Evolutionary conservation across 2,329 filamentous ascomycete genomes (phyloP).

Genomic region (Akanthomyces dipterigenus): DNA sequence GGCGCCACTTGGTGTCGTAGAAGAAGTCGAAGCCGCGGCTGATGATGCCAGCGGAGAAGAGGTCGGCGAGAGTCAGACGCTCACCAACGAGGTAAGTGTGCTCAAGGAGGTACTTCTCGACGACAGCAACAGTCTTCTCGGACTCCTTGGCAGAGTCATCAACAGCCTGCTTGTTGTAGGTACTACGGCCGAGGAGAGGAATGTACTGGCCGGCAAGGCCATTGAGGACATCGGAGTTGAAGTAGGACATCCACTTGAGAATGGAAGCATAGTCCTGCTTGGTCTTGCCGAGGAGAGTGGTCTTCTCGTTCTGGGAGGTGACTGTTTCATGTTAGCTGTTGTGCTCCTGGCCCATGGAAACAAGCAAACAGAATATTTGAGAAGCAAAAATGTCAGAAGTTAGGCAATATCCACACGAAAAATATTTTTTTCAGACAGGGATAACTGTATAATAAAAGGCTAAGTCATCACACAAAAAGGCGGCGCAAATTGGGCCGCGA

Average conservation of each 20-base stretch:
- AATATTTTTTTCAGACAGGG: slow-evolving; percentile 83
- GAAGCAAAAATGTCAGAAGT: slow-evolving; percentile 57
- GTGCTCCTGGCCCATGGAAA: slow-evolving; percentile 23
- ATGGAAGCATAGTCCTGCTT: slow-evolving; percentile 99
- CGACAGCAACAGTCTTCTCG: slow-evolving; percentile 59
- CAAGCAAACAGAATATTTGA: slow-evolving; percentile 20
- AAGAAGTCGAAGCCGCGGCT: slow-evolving; percentile 88
- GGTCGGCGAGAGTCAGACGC: slow-evolving; percentile 91
- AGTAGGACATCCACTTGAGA: slow-evolving; percentile 95
- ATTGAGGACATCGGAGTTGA: slow-evolving; percentile 79
- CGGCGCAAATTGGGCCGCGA: slow-evolving; percentile 6
- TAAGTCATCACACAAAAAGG: slow-evolving; percentile 56
- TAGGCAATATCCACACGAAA: slow-evolving; percentile 82
- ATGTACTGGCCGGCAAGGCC: slow-evolving; percentile 74
- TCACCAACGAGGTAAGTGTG: slow-evolving; percentile 98
- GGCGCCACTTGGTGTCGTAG: slow-evolving; percentile 86
- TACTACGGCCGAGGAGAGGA: slow-evolving; percentile 71
- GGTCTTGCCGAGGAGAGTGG: slow-evolving; percentile 96
- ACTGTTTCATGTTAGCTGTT: slow-evolving; percentile 51
- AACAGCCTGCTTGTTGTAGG: slow-evolving; percentile 97
- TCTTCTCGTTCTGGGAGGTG: slow-evolving; percentile 99
- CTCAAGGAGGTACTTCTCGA: slow-evolving; percentile 82
- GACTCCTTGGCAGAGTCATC: slow-evolving; percentile 70
- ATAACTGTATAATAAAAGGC: slow-evolving; percentile 83
- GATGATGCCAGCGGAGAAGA: slow-evolving; percentile 75